phyloP scores from a whole-genome alignment of 2,329 filamentous ascomycete species.

The Sporothrix phasma region DNA sequence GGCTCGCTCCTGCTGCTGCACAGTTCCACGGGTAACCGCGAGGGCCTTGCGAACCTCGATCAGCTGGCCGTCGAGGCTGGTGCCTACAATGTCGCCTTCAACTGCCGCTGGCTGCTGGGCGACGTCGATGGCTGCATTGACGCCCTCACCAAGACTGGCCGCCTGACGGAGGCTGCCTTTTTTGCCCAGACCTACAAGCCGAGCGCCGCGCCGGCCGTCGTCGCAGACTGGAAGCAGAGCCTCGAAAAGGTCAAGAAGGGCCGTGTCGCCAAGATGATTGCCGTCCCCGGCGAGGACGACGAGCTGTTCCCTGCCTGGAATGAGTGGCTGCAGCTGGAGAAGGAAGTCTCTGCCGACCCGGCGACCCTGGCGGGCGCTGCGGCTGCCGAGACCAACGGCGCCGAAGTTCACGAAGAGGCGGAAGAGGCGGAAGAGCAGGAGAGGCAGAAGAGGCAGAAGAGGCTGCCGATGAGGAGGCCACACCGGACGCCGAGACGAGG shows the following conservation, averaged over 20 bases:
- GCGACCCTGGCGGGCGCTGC: neutral
- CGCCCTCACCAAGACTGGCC: conserved; percentile 66
- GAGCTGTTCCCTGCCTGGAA: conserved; percentile 97
- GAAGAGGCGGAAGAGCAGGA: neutral
- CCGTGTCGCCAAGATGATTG: conserved; percentile 74
- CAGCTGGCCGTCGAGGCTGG: conserved; percentile 65
- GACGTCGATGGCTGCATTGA: conserved; percentile 75
- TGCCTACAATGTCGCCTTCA: conserved; percentile 88
- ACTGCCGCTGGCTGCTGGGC: conserved; percentile 75
- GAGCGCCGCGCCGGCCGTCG: conserved; percentile 56
- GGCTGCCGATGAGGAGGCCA: neutral
- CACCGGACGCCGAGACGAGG: neutral
- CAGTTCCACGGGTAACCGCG: conserved; percentile 70
- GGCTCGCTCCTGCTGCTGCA: conserved; percentile 80
- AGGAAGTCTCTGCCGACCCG: conserved; percentile 43
- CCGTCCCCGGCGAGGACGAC: conserved; percentile 69
- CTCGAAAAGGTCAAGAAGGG: conserved; percentile 78
- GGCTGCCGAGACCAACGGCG: neutral
- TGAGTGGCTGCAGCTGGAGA: conserved; percentile 73
- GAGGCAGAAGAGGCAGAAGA: neutral
- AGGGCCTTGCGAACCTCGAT: conserved; percentile 63
- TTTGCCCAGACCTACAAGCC: conserved; percentile 96
- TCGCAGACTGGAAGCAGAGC: conserved; percentile 68
- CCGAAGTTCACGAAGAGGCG: too few species aligned
- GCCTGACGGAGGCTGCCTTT: conserved; percentile 75